Evolutionary conservation across 2,329 filamentous ascomycete species (phyloP), one percentile per base, ranked within the genome.

Genomic region (Talaromyces piceae): DNA sequence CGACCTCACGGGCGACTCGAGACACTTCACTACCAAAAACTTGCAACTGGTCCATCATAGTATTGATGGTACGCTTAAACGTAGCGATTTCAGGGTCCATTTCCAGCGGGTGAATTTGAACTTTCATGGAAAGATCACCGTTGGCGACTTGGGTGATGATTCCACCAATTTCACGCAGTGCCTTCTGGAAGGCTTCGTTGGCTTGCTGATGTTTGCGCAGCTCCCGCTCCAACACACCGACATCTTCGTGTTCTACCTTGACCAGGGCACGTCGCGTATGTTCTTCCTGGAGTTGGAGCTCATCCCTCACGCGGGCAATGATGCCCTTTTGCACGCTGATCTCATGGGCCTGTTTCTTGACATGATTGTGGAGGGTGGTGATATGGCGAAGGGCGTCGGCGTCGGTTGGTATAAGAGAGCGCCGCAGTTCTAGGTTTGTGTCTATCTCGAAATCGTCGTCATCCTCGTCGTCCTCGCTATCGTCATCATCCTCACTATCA

Each of bases 151-250:
- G 91, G 20, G 93, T 96, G 63, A 97, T 88, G 61, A 98, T 97
- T 66, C 91, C 93, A 61, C 93, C 93, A 59, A 98, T 97, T 69
- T 98, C 93, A 57, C 91, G 83, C 28, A 98, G 75, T 9, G 93
- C 93, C 71, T 97, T 97, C 67, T 97, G 91, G 79, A 97, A 98
- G 61, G 93, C 94, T 70, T 95, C 84, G 70, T 98, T 98, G 65
- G 94, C 93, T 72, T 96, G 93, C 67, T 95, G 91, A 65, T 96
- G 91, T 73, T 97, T 97, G 77, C 87, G 90, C 54, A 98, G 78
- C 71, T 98, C 93, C 53, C 91, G 83, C 73, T 97, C 91, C 37
- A 97, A 78, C 30, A 88, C 84, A 49, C 88, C 86, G 57, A 97
- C 91, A 60, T 93, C 90, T 68, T 90, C 84, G 58, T 87, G 82